Evolutionary conservation across 768 basidiomycete species (phyloP).

Genomic region (Austroboletus eburneus): DNA sequence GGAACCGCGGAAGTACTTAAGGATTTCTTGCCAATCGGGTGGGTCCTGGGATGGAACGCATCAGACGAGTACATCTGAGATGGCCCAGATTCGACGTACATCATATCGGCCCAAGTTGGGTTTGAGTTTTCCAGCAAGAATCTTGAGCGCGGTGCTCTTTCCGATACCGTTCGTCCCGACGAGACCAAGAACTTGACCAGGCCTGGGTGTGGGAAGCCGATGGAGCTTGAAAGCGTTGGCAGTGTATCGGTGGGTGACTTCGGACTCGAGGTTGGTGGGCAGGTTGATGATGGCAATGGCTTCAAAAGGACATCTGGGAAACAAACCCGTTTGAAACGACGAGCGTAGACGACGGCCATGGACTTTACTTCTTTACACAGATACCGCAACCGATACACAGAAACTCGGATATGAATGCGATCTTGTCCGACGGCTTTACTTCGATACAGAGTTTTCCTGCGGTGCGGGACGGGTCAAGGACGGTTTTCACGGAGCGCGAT

Average conservation of each 20-base stretch:
- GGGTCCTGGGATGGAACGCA: slow-evolving; percentile 63
- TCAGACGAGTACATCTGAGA: not conserved
- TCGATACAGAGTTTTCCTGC: slow-evolving; percentile 97
- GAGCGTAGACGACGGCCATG: not conserved
- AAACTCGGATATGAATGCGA: slow-evolving; percentile 98
- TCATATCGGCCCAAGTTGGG: slow-evolving; percentile 98
- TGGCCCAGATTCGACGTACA: slow-evolving; percentile 40
- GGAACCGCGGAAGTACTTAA: slow-evolving; percentile 97
- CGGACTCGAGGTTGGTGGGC: slow-evolving; percentile 91
- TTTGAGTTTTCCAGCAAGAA: slow-evolving; percentile 94
- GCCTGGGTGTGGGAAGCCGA: slow-evolving; percentile 93
- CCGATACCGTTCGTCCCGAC: slow-evolving; percentile 99
- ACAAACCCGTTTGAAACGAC: slow-evolving; percentile 2
- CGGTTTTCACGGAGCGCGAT: not conserved
- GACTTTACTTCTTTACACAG: slow-evolving; percentile 95
- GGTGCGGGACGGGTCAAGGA: not conserved
- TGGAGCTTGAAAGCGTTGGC: slow-evolving; percentile 99
- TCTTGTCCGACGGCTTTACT: slow-evolving; percentile 93
- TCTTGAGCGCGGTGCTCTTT: slow-evolving; percentile 96
- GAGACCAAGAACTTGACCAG: slow-evolving; percentile 97
- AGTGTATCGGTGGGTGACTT: slow-evolving; percentile 97
- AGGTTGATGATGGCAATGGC: slow-evolving; percentile 99
- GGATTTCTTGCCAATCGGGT: slow-evolving; percentile 98
- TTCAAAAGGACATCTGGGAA: slow-evolving; percentile 95
- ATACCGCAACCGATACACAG: slow-evolving; percentile 99